phyloP scores from a whole-genome alignment of 345 rosid genomes.

The Eucalyptus pauciflora region DNA sequence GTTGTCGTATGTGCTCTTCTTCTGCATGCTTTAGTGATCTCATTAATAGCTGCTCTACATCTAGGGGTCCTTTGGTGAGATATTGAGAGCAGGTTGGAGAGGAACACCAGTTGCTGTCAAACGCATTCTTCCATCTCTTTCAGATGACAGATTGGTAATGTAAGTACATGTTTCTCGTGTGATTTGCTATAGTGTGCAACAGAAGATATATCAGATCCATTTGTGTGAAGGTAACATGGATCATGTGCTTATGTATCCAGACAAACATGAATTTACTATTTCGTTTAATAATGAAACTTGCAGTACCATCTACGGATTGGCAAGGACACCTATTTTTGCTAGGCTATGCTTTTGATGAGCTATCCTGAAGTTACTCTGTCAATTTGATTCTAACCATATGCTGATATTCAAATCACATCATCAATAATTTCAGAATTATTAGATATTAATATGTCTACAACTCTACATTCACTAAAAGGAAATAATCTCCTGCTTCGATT shows the following conservation, averaged over 20 bases:
- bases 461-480: background rate
- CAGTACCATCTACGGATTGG: background rate
- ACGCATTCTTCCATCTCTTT: constrained; percentile 95
- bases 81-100: constrained; percentile 89
- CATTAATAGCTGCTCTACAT: background rate
- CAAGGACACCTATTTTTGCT: background rate
- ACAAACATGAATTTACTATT: background rate
- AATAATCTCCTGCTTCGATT: background rate
- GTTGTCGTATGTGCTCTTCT: background rate
- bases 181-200: background rate
- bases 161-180: constrained; percentile 18
- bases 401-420: background rate
- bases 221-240: background rate
- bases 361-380: background rate
- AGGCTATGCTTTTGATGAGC: background rate
- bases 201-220: background rate
- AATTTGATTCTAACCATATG: background rate
- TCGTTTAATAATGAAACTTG: background rate
- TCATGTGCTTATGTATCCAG: background rate
- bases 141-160: constrained; percentile 98
- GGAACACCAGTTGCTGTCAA: constrained; percentile 98
- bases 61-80: constrained; percentile 98
- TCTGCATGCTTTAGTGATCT: background rate
- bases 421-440: background rate
- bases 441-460: background rate